Percentiles rank a stretch among this genome's conserved stretches.
These are phyloP conservation scores for Halenospora varia DNA, from an alignment of 495 filamentous ascomycete species.

Conservation along the genomic window DNA sequence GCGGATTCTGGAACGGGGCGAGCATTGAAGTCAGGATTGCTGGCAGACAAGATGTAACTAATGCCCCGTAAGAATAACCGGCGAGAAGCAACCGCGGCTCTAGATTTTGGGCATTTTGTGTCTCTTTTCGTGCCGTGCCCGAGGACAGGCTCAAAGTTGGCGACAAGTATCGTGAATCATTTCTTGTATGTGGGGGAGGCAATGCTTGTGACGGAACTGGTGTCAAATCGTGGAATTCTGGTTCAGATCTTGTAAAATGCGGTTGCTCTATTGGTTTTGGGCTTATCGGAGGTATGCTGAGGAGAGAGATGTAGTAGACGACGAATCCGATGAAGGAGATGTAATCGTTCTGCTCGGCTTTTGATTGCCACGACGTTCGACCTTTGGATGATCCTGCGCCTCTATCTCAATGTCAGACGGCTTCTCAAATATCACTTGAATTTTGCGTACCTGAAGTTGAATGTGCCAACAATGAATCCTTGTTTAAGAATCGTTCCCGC, in stretches of 20 bases:
- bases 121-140: not conserved
- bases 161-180: not conserved
- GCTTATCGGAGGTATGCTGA: slow-evolving; percentile 21
- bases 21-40: slow-evolving; percentile 50
- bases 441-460: slow-evolving; percentile 77
- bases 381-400: slow-evolving; percentile 74
- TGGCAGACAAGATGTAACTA: slow-evolving; percentile 73
- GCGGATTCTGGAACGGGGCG: slow-evolving; percentile 48
- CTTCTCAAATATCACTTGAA: too few relatives aligned
- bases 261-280: not conserved
- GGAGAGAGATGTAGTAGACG: slow-evolving; percentile 59
- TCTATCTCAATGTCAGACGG: slow-evolving; percentile 41
- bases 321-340: slow-evolving; percentile 74
- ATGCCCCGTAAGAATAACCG: slow-evolving; percentile 90
- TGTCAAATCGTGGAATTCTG: slow-evolving; percentile 13
- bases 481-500: slow-evolving; percentile 56
- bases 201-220: slow-evolving; percentile 22
- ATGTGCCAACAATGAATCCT: slow-evolving; percentile 78
- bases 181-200: slow-evolving; percentile 6
- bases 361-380: slow-evolving; percentile 79
- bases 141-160: not conserved
- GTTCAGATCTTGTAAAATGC: slow-evolving; percentile 3
- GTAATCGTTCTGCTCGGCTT: slow-evolving; percentile 77
- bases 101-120: not conserved
- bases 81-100: slow-evolving; percentile 53